Evolutionary conservation across 495 filamentous ascomycete species (phyloP).

Genomic region (Diplogelasinospora grovesii): DNA sequence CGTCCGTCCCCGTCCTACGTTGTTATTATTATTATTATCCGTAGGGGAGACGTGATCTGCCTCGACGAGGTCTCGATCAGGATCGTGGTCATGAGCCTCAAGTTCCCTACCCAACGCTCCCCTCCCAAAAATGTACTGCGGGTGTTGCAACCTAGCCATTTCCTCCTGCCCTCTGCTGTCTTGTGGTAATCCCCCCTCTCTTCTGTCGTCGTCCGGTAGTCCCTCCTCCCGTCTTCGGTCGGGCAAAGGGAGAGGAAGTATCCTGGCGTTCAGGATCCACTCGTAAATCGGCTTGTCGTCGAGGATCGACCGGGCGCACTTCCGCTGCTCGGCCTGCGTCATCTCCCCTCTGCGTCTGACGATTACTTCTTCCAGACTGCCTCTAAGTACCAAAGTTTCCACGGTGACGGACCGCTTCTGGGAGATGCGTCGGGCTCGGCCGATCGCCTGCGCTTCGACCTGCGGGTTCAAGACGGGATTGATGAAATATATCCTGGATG

Average conservation of each 20-base stretch:
- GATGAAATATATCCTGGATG: conserved; percentile 84
- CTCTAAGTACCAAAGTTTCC: conserved; percentile 76
- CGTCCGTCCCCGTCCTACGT: too few species aligned
- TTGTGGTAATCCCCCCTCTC: not conserved
- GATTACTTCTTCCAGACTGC: conserved; percentile 82
- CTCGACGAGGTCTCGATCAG: conserved; percentile 30
- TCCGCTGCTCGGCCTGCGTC: conserved; percentile 65
- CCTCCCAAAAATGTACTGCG: conserved; percentile 56
- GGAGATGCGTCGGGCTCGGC: conserved; percentile 82
- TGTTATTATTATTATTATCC: too few species aligned
- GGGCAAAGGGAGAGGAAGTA: conserved; percentile 55
- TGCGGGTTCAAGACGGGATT: conserved; percentile 82
- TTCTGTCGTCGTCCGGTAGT: too few species aligned
- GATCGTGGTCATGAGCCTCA: conserved; percentile 31
- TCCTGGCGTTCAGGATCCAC: conserved; percentile 68
- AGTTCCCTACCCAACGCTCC: conserved; percentile 24
- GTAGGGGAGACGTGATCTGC: too few species aligned
- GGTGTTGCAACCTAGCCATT: conserved; percentile 46
- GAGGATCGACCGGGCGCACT: conserved; percentile 60
- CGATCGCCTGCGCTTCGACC: conserved; percentile 87
- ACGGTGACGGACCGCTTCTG: conserved; percentile 76
- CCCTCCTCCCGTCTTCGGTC: too few species aligned
- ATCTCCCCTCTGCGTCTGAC: conserved; percentile 66
- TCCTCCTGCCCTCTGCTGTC: conserved; percentile 36
- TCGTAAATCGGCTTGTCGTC: conserved; percentile 71